Conservation (phyloP, 2,329 filamentous ascomycete species). For the Phyllosticta capitalensis region DNA sequence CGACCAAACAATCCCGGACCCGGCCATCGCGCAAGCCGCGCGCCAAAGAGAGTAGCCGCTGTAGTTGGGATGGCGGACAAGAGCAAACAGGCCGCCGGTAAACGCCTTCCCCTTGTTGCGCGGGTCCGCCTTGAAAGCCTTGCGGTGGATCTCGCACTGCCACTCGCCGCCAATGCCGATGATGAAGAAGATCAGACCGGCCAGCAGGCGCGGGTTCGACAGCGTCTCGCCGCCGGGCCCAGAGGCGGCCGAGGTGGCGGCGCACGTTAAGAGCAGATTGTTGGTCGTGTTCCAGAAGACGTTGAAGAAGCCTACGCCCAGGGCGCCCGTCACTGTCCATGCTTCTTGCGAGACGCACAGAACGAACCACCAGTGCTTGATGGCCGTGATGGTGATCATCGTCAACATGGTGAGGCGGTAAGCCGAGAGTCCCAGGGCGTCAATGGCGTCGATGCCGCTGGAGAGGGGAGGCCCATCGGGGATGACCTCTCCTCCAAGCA, state of each 20-base stretch:
- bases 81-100: constrained; percentile 39
- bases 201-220: constrained; percentile 34
- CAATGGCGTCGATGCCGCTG: constrained; percentile 23
- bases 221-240: constrained; percentile 27
- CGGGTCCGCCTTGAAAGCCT: constrained; percentile 41
- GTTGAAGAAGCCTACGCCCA: constrained; percentile 44
- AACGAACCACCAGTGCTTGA: constrained; percentile 51
- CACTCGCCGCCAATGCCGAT: constrained; percentile 47
- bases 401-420: constrained; percentile 42
- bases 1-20: constrained; percentile 40
- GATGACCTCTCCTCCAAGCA: constrained; percentile 36
- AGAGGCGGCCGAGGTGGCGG: constrained; percentile 38
- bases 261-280: constrained; percentile 44
- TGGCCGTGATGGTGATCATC: constrained; percentile 43
- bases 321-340: constrained; percentile 36
- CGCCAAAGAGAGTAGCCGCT: constrained; percentile 45
- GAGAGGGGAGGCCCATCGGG: constrained; percentile 25
- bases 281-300: constrained; percentile 46
- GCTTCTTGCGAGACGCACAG: constrained; percentile 39
- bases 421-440: constrained; percentile 39
- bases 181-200: constrained; percentile 42
- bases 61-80: constrained; percentile 47
- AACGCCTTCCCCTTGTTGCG: constrained; percentile 45
- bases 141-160: constrained; percentile 48
- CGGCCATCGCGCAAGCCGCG: constrained; percentile 38